Evolutionary conservation across 1,284 basidiomycete species (phyloP).

Genomic region (Bondarzewia mesenterica): DNA sequence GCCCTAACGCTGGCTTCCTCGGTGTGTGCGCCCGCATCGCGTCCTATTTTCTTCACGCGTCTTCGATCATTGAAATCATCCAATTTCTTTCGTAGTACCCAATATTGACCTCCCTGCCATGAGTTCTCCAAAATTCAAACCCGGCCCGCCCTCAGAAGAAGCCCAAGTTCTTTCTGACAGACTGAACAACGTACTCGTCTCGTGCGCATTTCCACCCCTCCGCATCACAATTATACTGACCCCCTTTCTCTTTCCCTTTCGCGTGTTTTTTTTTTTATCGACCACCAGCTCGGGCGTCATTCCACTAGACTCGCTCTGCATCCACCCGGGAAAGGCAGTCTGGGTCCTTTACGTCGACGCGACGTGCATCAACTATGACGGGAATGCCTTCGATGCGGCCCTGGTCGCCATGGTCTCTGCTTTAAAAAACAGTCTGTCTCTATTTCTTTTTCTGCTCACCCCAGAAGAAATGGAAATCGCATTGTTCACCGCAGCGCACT

Average conservation of each 20-base stretch:
- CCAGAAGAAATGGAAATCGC: neutral
- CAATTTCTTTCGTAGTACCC: constrained; percentile 40
- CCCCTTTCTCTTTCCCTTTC: neutral
- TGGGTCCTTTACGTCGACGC: constrained; percentile 94
- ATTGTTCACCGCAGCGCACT: constrained; percentile 44
- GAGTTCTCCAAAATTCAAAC: constrained; percentile 89
- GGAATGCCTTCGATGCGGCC: constrained; percentile 89
- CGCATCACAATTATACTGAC: too few relatives aligned
- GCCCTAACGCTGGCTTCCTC: constrained; percentile 71
- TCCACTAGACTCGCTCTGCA: constrained; percentile 65
- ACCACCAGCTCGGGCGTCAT: constrained; percentile 57
- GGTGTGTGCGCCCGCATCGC: constrained; percentile 37
- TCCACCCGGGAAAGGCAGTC: constrained; percentile 70
- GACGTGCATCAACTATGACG: constrained; percentile 94
- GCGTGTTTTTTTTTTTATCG: neutral
- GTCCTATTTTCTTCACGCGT: neutral
- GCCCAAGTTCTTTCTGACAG: constrained; percentile 83
- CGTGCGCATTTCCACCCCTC: constrained; percentile 42
- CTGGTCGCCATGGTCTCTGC: constrained; percentile 85
- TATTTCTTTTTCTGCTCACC: neutral
- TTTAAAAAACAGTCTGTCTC: constrained; percentile 68
- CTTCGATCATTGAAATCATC: neutral
- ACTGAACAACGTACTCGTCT: constrained; percentile 67
- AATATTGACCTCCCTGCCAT: constrained; percentile 90
- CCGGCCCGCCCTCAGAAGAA: constrained; percentile 89